Percentiles rank a stretch among this genome's conserved stretches.
Conservation (phyloP, 2,329 filamentous ascomycete genomes). For the Orbilia blumenaviensis region DNA sequence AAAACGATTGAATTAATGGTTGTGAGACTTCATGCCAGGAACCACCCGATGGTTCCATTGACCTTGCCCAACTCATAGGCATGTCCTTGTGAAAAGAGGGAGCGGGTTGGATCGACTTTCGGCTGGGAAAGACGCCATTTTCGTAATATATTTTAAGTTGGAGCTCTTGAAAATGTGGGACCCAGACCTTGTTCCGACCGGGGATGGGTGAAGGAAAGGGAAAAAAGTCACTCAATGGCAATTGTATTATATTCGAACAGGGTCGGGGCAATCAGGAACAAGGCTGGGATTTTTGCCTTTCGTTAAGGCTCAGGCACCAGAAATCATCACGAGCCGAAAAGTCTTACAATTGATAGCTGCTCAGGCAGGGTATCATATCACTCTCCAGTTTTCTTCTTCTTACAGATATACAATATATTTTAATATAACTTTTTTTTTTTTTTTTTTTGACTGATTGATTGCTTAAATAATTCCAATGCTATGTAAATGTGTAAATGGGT, state of each 20-base stretch:
- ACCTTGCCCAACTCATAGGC: constrained; percentile 5
- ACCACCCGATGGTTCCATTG: constrained; percentile 14
- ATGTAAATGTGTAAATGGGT: constrained; percentile 5
- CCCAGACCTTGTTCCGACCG: background rate
- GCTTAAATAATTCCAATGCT: constrained; percentile 36
- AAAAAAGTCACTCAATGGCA: constrained; percentile 48
- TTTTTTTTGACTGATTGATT: constrained; percentile 21
- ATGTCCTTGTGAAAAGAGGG: background rate
- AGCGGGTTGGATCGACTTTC: constrained; percentile 30
- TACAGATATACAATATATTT: constrained; percentile 18
- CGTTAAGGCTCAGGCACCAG: constrained; percentile 18
- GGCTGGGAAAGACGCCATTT: constrained; percentile 45
- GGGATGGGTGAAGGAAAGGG: background rate
- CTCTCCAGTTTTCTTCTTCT: background rate
- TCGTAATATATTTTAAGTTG: constrained; percentile 42
- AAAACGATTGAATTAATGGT: background rate
- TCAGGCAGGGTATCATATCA: constrained; percentile 1
- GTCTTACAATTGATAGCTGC: constrained; percentile 10
- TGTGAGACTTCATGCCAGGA: constrained; percentile 41
- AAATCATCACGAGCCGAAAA: constrained; percentile 24
- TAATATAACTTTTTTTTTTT: too few species aligned
- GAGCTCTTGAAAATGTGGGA: constrained; percentile 34
- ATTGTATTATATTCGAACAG: constrained; percentile 6
- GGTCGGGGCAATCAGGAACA: constrained; percentile 36
- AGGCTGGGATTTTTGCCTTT: background rate